Percentiles rank a stretch among this genome's conserved stretches.
Evolutionary conservation across 1,284 basidiomycete species (phyloP).

Genomic region (Phellopilus nigrolimitatus): DNA sequence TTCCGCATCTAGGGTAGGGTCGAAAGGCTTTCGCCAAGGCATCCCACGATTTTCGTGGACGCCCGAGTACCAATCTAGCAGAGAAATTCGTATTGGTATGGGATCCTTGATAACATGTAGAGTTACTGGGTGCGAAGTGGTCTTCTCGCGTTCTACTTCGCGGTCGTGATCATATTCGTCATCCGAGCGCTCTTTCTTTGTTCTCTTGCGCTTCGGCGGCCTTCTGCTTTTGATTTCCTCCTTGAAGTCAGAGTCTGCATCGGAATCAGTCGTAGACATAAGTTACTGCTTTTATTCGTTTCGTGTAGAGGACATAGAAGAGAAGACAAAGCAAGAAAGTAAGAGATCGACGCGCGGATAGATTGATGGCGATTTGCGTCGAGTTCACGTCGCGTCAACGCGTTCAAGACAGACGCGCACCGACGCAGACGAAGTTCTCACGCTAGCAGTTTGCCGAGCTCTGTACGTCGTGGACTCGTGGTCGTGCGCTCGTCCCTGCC

Average conservation of each 20-base stretch:
- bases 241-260: slow-evolving; percentile 5
- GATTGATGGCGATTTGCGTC: too few species aligned
- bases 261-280: slow-evolving; percentile 16
- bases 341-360: neutral
- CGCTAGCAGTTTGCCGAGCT: too few species aligned
- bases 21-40: slow-evolving; percentile 81
- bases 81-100: slow-evolving; percentile 38
- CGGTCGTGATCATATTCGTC: neutral
- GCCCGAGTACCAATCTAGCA: slow-evolving; percentile 64
- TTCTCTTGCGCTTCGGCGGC: slow-evolving; percentile 13
- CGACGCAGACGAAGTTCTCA: neutral
- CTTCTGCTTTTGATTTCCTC: slow-evolving; percentile 4
- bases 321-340: too few species aligned
- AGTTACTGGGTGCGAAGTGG: slow-evolving; percentile 29
- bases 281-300: slow-evolving; percentile 9
- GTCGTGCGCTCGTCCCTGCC: too few species aligned
- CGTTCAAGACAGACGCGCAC: too few species aligned
- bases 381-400: slow-evolving; percentile 9
- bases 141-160: neutral
- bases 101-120: slow-evolving; percentile 35
- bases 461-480: neutral
- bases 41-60: slow-evolving; percentile 66
- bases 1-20: slow-evolving; percentile 43
- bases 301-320: slow-evolving; percentile 7
- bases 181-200: slow-evolving; percentile 1